These are phyloP conservation scores for Thielaviopsis musarum DNA, from an alignment of 2,329 filamentous ascomycete genomes.

Conservation along the genomic window DNA sequence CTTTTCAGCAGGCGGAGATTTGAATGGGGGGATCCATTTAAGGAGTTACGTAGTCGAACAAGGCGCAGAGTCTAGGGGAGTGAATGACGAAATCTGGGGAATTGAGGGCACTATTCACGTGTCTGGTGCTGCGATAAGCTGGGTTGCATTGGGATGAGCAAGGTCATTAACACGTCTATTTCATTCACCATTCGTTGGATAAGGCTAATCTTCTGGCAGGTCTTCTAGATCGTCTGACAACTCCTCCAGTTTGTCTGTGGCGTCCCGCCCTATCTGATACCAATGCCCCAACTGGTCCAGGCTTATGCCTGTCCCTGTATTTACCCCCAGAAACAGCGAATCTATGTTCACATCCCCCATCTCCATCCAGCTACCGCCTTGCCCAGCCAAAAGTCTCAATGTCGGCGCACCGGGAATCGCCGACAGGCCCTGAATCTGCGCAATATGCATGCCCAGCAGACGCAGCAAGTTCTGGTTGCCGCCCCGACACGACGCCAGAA, in stretches of 20 bases:
- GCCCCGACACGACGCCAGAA: constrained; percentile 25
- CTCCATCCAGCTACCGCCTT: constrained; percentile 1
- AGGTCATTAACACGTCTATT: neutral
- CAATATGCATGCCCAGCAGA: constrained; percentile 19
- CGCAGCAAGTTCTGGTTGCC: constrained; percentile 25
- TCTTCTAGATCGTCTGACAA: neutral
- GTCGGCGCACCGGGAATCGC: neutral
- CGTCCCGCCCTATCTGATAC: neutral
- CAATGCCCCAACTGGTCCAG: neutral
- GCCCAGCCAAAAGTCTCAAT: neutral
- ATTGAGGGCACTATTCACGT: constrained; percentile 1
- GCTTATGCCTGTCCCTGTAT: too few relatives aligned
- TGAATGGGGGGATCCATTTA: neutral
- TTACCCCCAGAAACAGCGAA: neutral
- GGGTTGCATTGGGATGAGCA: neutral
- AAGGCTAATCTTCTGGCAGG: neutral
- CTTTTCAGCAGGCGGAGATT: neutral
- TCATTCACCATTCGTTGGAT: neutral
- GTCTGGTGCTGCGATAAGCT: neutral
- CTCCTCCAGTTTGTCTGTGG: neutral
- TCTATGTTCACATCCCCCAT: constrained; percentile 1
- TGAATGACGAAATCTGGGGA: constrained; percentile 9
- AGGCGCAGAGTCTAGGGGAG: too few relatives aligned
- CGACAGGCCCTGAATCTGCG: constrained; percentile 13
- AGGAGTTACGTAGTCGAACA: too few relatives aligned